Evolutionary conservation across 2,329 filamentous ascomycete species (phyloP).

Genomic region (Neofusicoccum sp.): DNA sequence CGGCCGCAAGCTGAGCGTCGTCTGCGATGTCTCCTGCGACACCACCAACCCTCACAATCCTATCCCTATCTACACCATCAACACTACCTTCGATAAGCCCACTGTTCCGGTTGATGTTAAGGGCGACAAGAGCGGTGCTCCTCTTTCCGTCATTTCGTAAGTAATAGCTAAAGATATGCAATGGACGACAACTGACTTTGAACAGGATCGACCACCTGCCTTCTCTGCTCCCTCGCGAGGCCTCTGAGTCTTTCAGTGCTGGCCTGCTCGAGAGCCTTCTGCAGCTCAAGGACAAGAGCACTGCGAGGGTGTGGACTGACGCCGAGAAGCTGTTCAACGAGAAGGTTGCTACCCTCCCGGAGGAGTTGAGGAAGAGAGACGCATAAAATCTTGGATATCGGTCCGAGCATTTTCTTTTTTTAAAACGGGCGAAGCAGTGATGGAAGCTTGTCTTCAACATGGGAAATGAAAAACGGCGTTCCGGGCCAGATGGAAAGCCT

Average conservation of each 20-base stretch:
- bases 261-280: constrained; percentile 76
- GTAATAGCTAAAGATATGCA: constrained; percentile 51
- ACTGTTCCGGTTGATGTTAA: constrained; percentile 71
- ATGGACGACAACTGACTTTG: background rate
- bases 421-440: background rate
- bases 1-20: constrained; percentile 71
- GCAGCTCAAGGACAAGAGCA: constrained; percentile 71
- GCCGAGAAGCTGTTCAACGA: constrained; percentile 82
- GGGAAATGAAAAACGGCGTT: background rate
- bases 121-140: constrained; percentile 45
- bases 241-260: constrained; percentile 78
- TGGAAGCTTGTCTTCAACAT: background rate
- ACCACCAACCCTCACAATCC: constrained; percentile 70
- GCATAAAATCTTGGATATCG: background rate
- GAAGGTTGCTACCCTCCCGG: constrained; percentile 71
- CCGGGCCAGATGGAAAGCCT: background rate
- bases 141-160: constrained; percentile 71
- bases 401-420: background rate
- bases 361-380: constrained; percentile 45
- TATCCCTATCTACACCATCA: constrained; percentile 78
- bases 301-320: constrained; percentile 75
- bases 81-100: constrained; percentile 85
- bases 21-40: constrained; percentile 57
- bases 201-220: constrained; percentile 39
- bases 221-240: constrained; percentile 76